Percentiles rank a stretch among this genome's conserved stretches.
Conservation (phyloP, 2,329 filamentous ascomycete genomes). For the Chaetomiaceae sp. region DNA sequence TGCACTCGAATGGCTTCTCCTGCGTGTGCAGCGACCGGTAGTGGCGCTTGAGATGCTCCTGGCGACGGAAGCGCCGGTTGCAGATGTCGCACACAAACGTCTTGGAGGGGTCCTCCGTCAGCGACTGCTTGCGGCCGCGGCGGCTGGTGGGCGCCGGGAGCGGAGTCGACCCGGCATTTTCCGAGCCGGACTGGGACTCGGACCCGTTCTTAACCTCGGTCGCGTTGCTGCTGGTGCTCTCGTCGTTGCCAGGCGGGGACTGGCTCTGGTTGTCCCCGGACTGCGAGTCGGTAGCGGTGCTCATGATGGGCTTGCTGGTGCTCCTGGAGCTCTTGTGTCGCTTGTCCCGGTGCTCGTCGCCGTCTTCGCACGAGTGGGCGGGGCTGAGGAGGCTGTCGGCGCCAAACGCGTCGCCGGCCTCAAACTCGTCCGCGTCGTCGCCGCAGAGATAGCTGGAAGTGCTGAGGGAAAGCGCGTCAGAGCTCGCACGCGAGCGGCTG, state of each 20-base stretch:
- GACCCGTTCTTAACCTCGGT: conserved; percentile 30
- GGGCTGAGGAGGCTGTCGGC: conserved; percentile 59
- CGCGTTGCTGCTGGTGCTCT: conserved; percentile 20
- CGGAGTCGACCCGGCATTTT: conserved; percentile 33
- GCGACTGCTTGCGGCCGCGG: conserved; percentile 93
- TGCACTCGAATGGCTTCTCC: conserved; percentile 97
- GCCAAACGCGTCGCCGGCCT: conserved; percentile 58
- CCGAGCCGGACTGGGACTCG: conserved; percentile 32
- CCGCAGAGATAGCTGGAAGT: conserved; percentile 24
- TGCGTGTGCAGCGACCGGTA: conserved; percentile 97
- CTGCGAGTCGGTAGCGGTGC: conserved; percentile 34
- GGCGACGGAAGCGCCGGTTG: conserved; percentile 93
- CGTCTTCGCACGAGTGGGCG: conserved; percentile 45
- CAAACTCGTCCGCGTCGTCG: conserved; percentile 61
- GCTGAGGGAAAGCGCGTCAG: conserved; percentile 59
- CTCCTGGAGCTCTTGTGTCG: conserved; percentile 49
- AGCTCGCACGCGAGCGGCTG: conserved; percentile 67
- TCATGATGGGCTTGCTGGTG: conserved; percentile 36
- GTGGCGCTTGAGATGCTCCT: conserved; percentile 98
- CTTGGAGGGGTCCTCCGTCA: conserved; percentile 97
- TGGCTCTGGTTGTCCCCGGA: conserved; percentile 32
- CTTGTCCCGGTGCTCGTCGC: conserved; percentile 50
- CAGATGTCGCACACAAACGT: conserved; percentile 96
- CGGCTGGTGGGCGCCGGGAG: conserved; percentile 65
- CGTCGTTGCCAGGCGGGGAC: conserved; percentile 24